Percentiles rank a stretch among this genome's conserved stretches.
phyloP scores from a whole-genome alignment of 2,329 filamentous ascomycete genomes.

The Geoglossum cookeanum region DNA sequence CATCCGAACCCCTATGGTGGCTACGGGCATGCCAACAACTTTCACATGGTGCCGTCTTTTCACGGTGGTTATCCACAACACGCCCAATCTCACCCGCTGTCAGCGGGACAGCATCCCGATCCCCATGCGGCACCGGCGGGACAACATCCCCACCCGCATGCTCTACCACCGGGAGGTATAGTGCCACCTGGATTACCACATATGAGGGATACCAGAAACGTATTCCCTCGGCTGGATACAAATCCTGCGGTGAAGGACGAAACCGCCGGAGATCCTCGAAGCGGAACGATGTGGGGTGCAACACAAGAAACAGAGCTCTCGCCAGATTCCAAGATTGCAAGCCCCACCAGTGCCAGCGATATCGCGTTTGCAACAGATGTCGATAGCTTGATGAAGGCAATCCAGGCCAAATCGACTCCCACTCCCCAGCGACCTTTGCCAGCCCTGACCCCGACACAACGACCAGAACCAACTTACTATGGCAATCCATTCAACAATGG shows the following conservation, averaged over 20 bases:
- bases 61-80: background rate
- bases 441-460: background rate
- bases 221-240: background rate
- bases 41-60: conserved; percentile 8
- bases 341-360: conserved; percentile 25
- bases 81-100: conserved; percentile 4
- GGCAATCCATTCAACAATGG: background rate
- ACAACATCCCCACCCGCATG: conserved; percentile 4
- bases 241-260: background rate
- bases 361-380: conserved; percentile 61
- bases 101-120: conserved; percentile 7
- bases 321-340: conserved; percentile 4
- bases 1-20: conserved; percentile 17
- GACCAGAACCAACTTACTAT: background rate
- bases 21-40: conserved; percentile 18
- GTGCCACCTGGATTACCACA: background rate
- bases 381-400: conserved; percentile 73
- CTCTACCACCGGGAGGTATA: background rate
- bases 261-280: background rate
- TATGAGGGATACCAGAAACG: background rate
- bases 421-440: background rate
- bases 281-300: background rate
- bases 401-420: conserved; percentile 36
- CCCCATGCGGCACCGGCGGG: conserved; percentile 1
- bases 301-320: background rate